A percentile compares a stretch with the other conserved stretches of the same genome.
These are phyloP conservation scores for Craspedostauros australis DNA, from an alignment of 108 stramenopile species.

Conservation along the genomic window DNA sequence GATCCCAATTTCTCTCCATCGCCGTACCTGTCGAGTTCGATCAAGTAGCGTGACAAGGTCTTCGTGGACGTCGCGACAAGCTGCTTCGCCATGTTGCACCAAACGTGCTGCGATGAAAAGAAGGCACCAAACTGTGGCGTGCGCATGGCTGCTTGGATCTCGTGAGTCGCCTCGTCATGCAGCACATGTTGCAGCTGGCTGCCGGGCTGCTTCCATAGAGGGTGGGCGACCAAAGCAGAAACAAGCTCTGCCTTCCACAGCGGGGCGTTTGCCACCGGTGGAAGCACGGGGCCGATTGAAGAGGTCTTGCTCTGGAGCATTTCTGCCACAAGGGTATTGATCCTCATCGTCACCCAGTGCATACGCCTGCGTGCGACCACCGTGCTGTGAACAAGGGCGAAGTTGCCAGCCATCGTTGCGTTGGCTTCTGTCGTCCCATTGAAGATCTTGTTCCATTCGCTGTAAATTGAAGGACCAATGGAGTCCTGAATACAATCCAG, in stretches of 20 bases:
- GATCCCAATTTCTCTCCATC: neutral
- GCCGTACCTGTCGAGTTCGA: slow-evolving; percentile 1
- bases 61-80: slow-evolving; percentile 5
- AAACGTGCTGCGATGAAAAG: neutral
- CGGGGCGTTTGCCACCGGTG: no score
- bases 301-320: no score
- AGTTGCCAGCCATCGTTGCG: neutral
- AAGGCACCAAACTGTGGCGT: slow-evolving; percentile 11
- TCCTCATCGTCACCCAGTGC: slow-evolving; percentile 22
- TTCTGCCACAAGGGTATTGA: no score
- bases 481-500: slow-evolving; percentile 6
- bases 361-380: slow-evolving; percentile 15
- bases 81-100: slow-evolving; percentile 13
- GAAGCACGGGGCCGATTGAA: no score
- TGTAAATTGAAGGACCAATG: neutral
- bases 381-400: neutral
- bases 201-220: no score
- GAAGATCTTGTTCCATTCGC: neutral
- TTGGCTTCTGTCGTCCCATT: neutral
- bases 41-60: slow-evolving; percentile 3
- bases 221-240: no score
- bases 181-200: no score
- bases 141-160: no score
- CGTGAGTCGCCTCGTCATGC: no score
- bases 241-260: no score